Base-by-base conservation (phyloP, 2,329 filamentous ascomycete species). In the Alternaria solani region DNA sequence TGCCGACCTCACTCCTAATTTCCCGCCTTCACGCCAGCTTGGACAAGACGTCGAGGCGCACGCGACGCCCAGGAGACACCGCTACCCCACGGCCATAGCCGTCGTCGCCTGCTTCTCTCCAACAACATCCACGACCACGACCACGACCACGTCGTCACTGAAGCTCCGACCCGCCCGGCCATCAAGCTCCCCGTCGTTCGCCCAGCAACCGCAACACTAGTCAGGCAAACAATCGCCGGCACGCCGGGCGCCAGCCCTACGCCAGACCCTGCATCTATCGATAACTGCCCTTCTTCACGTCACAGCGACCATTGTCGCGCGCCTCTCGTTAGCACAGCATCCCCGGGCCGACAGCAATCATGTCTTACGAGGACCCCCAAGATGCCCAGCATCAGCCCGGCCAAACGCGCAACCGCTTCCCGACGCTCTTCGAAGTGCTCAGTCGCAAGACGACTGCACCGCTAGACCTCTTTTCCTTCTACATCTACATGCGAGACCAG, bases 401-500 rank as follows among this genome's bases (percentile, higher is more conserved):
- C 20, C 39, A 25, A 25, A 14, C 39, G 20, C 89, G 95, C 73
- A 96, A 96, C 77, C 88, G 95, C 67, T 87, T 99, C 60, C 95
- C 95, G 47, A 97, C 93, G 1, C 87, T 99, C 52, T 97, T 96
- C 77, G 96, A 99, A 81, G 95, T 99, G 57, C 84, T 99, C 62
- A 97, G 93, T 77, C 89, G 96, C 68, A 89, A 93, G 66, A 99
- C 95, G n/a, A 86, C 96, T 20, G 92, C 96, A 49, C 95, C 95
- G 0, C 94, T 99, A 59, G 96, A 99, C 75, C 85, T 99, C 11
- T 99, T 97, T 80, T 97, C 94, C 2, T 99, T 99, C 83, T 99
- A 99, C 81, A 99, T 99, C 72, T 99, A 97, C 81, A 99, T 99
- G 95, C 89, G 95, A 73, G 96, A 99, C 79, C 94, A 97, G 81